Base-by-base conservation (phyloP, 202 grass and related monocot species). In the Elaeis oleifera region DNA sequence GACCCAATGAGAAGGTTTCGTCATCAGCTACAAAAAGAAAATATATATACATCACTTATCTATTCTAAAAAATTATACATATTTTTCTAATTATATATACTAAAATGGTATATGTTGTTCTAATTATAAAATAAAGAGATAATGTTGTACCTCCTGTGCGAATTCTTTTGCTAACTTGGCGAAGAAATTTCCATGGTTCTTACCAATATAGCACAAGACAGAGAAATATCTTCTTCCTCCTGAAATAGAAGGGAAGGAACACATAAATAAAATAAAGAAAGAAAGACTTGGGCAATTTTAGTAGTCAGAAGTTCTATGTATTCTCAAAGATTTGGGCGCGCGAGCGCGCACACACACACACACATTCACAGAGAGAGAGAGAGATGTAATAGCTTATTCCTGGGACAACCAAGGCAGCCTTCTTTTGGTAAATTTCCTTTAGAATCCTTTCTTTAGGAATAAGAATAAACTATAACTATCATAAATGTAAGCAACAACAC, bases 201-300 rank as follows among this genome's bases (percentile, higher is more conserved):
- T 86, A 72, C 94, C 85, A 16, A 99, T 55, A 70, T 69, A 89
- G 79, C 84, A 86, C 65, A 99, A 71, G 78, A 81, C 64, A 66
- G 67, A 60, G 28, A 84, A 80, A 89, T 76, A 65, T 84, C 94
- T 75, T 87, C 78, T 72, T 99, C 94, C 75, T 99, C 80, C 84
- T 73, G 67, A 74, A 82, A 17, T 82, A 44, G 5, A 5, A 29
- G 39, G 52, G 36, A 18, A 60, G 16, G 53, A 69, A 76, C 17
- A 81, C 9, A 62, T 36, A 74, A 36, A 67, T 58, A 39, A 72
- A 79, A 68, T 50, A 66, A 76, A 32, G 56, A 67, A 70, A 54
- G 44, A 6, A 25, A 24, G 36, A 69, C 13, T 44, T 44, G 36
- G 6, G 36, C 9, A 44, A 44, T 14, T 44, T 44, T 44, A 44